These are phyloP conservation scores for Colletotrichum musicola DNA, from an alignment of 2,329 filamentous ascomycete genomes.

Conservation along the genomic window DNA sequence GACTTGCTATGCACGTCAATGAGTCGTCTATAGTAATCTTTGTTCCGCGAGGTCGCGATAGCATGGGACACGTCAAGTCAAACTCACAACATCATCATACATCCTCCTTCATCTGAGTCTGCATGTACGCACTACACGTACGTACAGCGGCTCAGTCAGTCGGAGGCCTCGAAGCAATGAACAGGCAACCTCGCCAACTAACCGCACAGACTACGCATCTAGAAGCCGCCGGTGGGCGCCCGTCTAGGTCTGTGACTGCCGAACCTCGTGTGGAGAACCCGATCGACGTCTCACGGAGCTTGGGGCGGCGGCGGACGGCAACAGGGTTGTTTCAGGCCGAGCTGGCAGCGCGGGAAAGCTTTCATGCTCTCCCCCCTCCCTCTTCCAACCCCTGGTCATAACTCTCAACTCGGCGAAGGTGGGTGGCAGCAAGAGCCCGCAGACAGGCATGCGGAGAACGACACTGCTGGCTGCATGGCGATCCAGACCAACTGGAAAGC, in stretches of 20 bases:
- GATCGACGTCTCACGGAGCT: conserved; percentile 36
- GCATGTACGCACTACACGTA: not conserved
- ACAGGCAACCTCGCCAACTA: not conserved
- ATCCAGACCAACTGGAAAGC: conserved; percentile 4
- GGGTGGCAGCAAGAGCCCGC: not conserved
- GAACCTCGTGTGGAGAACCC: conserved; percentile 34
- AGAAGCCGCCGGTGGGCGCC: not conserved
- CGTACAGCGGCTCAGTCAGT: too few species aligned
- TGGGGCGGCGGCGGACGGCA: conserved; percentile 20
- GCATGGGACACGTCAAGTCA: not conserved
- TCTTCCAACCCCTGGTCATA: conserved; percentile 1
- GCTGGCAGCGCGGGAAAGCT: conserved; percentile 26
- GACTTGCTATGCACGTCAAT: not conserved
- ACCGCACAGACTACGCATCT: conserved; percentile 3
- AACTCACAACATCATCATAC: not conserved
- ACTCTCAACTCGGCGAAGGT: not conserved
- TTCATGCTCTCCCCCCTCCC: conserved; percentile 14
- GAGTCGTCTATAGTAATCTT: not conserved
- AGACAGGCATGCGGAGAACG: not conserved
- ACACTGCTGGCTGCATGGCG: conserved; percentile 1
- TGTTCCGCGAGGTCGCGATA: not conserved
- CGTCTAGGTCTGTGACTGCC: conserved; percentile 14
- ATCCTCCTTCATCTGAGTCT: not conserved
- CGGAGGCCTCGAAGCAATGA: too few species aligned
- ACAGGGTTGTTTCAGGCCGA: conserved; percentile 38